Conservation (phyloP, 257 asterid species). For the Buddleja alternifolia region DNA sequence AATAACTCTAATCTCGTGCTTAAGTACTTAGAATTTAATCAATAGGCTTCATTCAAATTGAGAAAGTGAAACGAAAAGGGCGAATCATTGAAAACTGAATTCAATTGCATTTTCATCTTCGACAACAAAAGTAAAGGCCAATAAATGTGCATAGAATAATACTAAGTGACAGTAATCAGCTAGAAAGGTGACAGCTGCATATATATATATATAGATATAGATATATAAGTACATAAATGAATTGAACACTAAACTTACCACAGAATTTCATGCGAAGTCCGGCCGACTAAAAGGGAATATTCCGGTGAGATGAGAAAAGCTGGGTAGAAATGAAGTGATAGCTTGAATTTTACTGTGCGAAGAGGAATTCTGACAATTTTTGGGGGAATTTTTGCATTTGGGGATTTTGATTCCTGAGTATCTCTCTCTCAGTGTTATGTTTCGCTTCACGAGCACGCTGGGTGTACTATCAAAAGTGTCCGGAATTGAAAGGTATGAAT, state of each 20-base stretch:
- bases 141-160: background rate
- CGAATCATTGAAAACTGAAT: background rate
- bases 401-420: conserved; percentile 32
- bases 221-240: conserved; percentile 15
- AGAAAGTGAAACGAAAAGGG: too few relatives aligned
- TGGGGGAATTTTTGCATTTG: conserved; percentile 4
- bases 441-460: conserved; percentile 53
- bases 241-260: conserved; percentile 40
- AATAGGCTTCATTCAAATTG: background rate
- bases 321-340: background rate
- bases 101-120: conserved; percentile 19
- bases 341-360: background rate
- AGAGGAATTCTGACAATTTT: background rate
- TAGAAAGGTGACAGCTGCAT: background rate
- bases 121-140: background rate
- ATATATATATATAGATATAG: background rate
- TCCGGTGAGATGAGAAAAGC: conserved; percentile 22
- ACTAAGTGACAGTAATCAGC: conserved; percentile 15
- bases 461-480: conserved; percentile 29
- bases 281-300: conserved; percentile 30
- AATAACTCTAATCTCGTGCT: background rate
- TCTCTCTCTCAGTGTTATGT: conserved; percentile 4
- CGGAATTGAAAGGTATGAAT: conserved; percentile 53
- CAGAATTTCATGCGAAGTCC: conserved; percentile 21
- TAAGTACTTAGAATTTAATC: background rate